These are phyloP conservation scores for Diplodia intermedia DNA, from an alignment of 2,329 filamentous ascomycete species.

Conservation along the genomic window DNA sequence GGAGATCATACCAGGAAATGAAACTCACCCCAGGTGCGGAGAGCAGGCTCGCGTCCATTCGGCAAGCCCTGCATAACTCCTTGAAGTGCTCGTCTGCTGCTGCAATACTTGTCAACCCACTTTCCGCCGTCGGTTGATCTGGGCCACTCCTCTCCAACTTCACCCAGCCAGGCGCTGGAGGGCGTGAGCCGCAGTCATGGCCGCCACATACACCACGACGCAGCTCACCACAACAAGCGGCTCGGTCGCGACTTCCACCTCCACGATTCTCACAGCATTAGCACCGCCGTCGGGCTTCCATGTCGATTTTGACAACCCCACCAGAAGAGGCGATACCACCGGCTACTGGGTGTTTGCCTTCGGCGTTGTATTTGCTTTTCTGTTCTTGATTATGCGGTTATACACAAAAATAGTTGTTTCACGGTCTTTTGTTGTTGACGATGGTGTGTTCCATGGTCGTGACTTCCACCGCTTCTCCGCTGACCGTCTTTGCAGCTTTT, in stretches of 20 bases:
- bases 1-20: conserved; percentile 13
- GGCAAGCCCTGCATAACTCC: not conserved
- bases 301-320: conserved; percentile 42
- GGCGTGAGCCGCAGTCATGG: conserved; percentile 7
- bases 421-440: conserved; percentile 39
- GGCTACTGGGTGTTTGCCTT: conserved; percentile 38
- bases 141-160: not conserved
- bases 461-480: not conserved
- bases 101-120: not conserved
- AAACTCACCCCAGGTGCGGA: conserved; percentile 11
- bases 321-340: conserved; percentile 34
- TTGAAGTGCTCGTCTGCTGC: not conserved
- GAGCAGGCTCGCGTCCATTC: not conserved
- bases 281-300: conserved; percentile 41
- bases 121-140: not conserved
- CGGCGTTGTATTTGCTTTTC: conserved; percentile 36
- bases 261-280: conserved; percentile 26
- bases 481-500: not conserved
- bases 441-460: conserved; percentile 37
- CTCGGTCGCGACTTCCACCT: conserved; percentile 12
- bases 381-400: conserved; percentile 41
- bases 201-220: conserved; percentile 19
- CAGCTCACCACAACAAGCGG: not conserved
- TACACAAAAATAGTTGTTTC: conserved; percentile 40
- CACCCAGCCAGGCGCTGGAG: conserved; percentile 15